These are phyloP conservation scores for Lasiosphaeriaceae sp. DNA, from an alignment of 495 filamentous ascomycete genomes.

Conservation along the genomic window DNA sequence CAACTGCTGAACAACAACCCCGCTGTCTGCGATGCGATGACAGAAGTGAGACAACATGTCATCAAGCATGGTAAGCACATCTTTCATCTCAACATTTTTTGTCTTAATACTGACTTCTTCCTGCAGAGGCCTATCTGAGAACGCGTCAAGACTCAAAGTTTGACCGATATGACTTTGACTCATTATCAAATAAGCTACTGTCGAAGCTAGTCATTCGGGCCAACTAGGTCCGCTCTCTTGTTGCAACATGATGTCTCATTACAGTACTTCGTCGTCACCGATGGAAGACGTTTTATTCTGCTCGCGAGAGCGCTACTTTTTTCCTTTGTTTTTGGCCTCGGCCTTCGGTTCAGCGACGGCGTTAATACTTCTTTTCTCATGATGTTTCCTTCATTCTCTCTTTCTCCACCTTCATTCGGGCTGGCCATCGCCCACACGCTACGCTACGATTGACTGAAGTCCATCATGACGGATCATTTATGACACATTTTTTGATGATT, in stretches of 20 bases:
- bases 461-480: slow-evolving; percentile 21
- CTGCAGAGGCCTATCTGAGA: slow-evolving; percentile 52
- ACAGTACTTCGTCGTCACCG: slow-evolving; percentile 19
- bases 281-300: slow-evolving; percentile 18
- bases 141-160: slow-evolving; percentile 63
- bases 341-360: slow-evolving; percentile 26
- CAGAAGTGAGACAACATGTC: slow-evolving; percentile 84
- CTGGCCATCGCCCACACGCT: background rate
- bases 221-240: slow-evolving; percentile 52
- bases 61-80: slow-evolving; percentile 74
- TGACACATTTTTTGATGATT: slow-evolving; percentile 59
- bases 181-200: slow-evolving; percentile 88
- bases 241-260: slow-evolving; percentile 16
- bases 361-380: slow-evolving; percentile 14
- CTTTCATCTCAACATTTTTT: background rate
- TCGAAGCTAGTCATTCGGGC: slow-evolving; percentile 91
- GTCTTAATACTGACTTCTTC: slow-evolving; percentile 12
- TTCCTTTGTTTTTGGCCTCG: slow-evolving; percentile 20
- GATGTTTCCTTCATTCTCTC: background rate
- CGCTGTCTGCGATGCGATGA: slow-evolving; percentile 90
- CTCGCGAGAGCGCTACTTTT: slow-evolving; percentile 27
- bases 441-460: slow-evolving; percentile 6
- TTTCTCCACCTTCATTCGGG: slow-evolving; percentile 1
- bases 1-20: slow-evolving; percentile 81
- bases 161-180: slow-evolving; percentile 86